Evolutionary conservation across 139 green algal species (phyloP).

Genomic region (Volvox reticuliferus): DNA sequence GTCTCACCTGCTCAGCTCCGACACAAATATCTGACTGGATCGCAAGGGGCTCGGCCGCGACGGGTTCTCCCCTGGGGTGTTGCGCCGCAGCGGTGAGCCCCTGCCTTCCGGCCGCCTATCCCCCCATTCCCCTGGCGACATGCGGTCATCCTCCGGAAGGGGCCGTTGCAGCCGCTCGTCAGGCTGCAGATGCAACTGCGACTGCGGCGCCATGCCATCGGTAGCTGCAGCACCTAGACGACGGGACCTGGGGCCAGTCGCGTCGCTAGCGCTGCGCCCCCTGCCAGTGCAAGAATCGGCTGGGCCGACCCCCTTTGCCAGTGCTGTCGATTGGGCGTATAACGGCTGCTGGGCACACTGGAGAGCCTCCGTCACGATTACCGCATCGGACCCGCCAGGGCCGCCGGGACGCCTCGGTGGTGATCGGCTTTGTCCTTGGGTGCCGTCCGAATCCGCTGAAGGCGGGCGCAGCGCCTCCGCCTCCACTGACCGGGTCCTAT

Average conservation of each 20-base stretch:
- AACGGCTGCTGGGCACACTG: no score
- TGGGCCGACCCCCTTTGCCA: not conserved
- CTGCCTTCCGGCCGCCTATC: not conserved
- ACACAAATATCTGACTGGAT: no score
- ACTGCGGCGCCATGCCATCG: not conserved
- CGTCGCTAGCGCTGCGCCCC: not conserved
- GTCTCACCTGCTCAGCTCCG: no score
- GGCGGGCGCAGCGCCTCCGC: not conserved
- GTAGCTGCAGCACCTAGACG: not conserved
- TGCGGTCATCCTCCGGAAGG: not conserved
- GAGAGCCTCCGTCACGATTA: no score
- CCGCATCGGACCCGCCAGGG: no score
- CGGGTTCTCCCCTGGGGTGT: no score
- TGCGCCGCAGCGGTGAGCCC: not conserved
- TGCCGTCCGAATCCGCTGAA: no score
- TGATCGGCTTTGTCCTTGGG: no score
- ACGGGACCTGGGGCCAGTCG: no score
- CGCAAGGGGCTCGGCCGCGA: no score
- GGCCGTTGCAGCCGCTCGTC: not conserved
- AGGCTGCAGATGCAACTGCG: not conserved
- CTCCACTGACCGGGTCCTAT: not conserved
- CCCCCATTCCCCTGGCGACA: not conserved
- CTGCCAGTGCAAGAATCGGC: not conserved
- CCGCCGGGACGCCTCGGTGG: no score
- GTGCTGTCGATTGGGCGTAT: no score